phyloP scores from a whole-genome alignment of 2,329 filamentous ascomycete species.

The Sodiomyces alkalinus region DNA sequence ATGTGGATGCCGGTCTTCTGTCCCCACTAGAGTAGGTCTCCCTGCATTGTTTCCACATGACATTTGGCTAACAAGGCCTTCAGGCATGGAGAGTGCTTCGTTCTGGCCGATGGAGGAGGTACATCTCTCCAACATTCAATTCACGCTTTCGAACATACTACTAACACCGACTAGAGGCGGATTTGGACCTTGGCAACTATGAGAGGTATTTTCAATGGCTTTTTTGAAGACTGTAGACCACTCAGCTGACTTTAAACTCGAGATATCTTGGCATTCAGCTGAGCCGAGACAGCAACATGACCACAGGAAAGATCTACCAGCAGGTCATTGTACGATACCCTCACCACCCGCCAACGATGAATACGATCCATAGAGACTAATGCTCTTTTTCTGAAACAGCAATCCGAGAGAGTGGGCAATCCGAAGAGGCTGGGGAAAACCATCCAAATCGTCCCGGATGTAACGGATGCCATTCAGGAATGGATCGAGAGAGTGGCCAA shows the following conservation, averaged over 20 bases:
- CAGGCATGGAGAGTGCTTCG: slow-evolving; percentile 80
- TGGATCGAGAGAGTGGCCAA: slow-evolving; percentile 80
- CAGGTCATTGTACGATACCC: slow-evolving; percentile 55
- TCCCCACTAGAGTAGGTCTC: slow-evolving; percentile 16
- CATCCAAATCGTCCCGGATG: slow-evolving; percentile 82
- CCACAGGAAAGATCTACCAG: slow-evolving; percentile 90
- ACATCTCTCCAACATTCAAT: not conserved
- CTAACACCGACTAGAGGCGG: slow-evolving; percentile 16
- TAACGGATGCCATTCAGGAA: slow-evolving; percentile 82
- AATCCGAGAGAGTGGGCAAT: slow-evolving; percentile 39
- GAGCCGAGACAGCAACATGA: slow-evolving; percentile 85
- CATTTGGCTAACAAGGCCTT: not conserved
- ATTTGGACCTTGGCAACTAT: slow-evolving; percentile 43
- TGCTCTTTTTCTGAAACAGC: slow-evolving; percentile 6
- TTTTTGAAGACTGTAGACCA: not conserved
- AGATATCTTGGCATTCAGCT: slow-evolving; percentile 68
- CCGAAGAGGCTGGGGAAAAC: slow-evolving; percentile 78
- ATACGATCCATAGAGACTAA: not conserved
- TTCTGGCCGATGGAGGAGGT: slow-evolving; percentile 70
- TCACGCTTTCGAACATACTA: not conserved
- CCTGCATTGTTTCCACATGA: not conserved
- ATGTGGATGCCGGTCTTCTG: slow-evolving; percentile 14
- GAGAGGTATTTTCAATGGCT: slow-evolving; percentile 21
- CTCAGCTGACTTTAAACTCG: slow-evolving; percentile 1
- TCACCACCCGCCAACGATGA: too few species aligned